A percentile compares a stretch with the other conserved stretches of the same genome.
Conservation (phyloP, 257 asterid species). For the Solanum virginianum region DNA sequence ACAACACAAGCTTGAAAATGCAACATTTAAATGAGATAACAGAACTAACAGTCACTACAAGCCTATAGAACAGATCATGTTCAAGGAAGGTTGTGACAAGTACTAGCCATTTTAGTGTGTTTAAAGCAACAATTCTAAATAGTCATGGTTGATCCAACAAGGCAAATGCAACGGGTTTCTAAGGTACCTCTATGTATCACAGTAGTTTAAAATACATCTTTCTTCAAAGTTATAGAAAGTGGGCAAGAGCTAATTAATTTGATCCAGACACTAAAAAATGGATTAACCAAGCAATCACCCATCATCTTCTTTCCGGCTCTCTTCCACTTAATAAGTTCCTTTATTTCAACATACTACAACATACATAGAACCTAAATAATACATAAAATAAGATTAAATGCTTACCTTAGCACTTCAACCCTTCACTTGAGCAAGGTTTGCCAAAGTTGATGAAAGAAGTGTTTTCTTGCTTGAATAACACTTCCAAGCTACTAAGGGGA, state of each 20-base stretch:
- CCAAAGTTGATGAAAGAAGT: no score
- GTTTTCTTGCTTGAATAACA: no score
- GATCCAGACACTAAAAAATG: not conserved
- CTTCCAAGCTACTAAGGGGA: no score
- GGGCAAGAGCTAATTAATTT: not conserved
- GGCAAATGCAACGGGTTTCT: not conserved
- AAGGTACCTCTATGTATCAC: not conserved
- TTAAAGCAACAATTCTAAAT: not conserved
- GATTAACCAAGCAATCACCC: not conserved
- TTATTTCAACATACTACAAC: no score
- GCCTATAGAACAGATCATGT: not conserved
- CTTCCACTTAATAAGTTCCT: not conserved
- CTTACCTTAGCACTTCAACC: no score
- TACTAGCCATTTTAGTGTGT: not conserved
- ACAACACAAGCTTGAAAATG: not conserved
- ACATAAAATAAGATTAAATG: no score
- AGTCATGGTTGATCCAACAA: not conserved
- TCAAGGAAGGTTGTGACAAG: not conserved
- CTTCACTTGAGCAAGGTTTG: no score
- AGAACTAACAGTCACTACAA: constrained; percentile 22
- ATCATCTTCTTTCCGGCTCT: not conserved
- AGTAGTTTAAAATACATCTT: not conserved
- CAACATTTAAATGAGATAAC: not conserved
- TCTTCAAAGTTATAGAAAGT: not conserved
- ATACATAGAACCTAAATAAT: no score